phyloP scores from a whole-genome alignment of 305 asterid genomes.

The Fraxinus platypoda region DNA sequence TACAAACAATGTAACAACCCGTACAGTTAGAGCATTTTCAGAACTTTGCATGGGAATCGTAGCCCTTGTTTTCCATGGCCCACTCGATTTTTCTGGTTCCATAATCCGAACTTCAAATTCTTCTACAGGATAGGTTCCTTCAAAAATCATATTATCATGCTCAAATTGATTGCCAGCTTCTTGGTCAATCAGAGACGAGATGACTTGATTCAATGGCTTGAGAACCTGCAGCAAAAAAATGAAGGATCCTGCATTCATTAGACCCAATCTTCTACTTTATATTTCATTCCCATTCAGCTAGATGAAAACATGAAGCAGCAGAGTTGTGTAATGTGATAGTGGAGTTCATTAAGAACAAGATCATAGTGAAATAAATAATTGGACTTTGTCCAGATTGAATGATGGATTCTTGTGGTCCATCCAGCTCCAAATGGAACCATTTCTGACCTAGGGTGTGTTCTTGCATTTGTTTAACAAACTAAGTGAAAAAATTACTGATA shows the following conservation, averaged over 20 bases:
- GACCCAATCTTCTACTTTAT: conserved; percentile 16
- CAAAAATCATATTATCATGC: conserved; percentile 60
- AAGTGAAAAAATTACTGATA: conserved; percentile 13
- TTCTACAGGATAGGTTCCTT: conserved; percentile 87
- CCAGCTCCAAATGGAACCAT: neutral
- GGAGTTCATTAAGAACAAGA: conserved; percentile 9
- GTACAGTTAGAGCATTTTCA: conserved; percentile 90
- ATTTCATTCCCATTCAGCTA: conserved; percentile 8
- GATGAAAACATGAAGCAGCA: conserved; percentile 13
- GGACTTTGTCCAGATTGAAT: neutral
- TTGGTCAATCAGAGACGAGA: conserved; percentile 88
- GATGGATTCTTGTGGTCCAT: conserved; percentile 13
- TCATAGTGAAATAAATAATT: neutral
- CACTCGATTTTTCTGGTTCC: conserved; percentile 85
- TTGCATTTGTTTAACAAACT: neutral
- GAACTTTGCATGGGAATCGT: conserved; percentile 90
- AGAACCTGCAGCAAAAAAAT: conserved; percentile 46
- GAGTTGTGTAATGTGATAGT: conserved; percentile 9
- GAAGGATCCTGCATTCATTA: conserved; percentile 13
- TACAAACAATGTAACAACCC: conserved; percentile 84
- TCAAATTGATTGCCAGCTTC: conserved; percentile 86
- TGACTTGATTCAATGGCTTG: conserved; percentile 88
- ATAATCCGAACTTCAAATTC: conserved; percentile 89
- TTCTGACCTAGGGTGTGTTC: neutral
- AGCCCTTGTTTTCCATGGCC: conserved; percentile 88